phyloP scores from a whole-genome alignment of 345 rosid species.

The Citrus glauca region DNA sequence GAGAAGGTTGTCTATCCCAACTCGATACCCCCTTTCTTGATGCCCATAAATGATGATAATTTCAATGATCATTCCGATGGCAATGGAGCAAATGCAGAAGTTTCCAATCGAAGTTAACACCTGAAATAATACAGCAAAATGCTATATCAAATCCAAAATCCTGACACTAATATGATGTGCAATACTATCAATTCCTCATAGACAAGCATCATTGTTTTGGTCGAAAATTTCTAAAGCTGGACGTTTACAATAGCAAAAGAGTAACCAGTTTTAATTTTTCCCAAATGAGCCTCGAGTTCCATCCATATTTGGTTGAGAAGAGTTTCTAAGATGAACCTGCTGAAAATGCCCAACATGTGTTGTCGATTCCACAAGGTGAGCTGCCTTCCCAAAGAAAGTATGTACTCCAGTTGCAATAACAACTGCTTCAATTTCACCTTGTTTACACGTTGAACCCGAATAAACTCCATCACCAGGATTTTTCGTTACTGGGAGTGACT shows the following conservation, averaged over 20 bases:
- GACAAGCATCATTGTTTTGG: not conserved
- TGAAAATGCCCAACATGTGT: conserved; percentile 89
- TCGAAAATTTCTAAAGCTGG: not conserved
- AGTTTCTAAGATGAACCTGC: conserved; percentile 40
- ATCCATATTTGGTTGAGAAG: not conserved
- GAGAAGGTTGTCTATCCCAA: conserved; percentile 72
- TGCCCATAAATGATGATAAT: conserved; percentile 49
- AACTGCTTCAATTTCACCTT: conserved; percentile 92
- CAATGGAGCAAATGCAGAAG: conserved; percentile 94
- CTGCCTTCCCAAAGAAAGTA: conserved; percentile 93
- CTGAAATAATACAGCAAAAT: conserved; percentile 30
- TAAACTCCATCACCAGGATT: conserved; percentile 69
- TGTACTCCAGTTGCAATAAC: conserved; percentile 89
- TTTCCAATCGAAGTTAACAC: conserved; percentile 86
- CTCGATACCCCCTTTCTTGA: conserved; percentile 56
- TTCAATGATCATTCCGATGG: conserved; percentile 73
- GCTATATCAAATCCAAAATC: not conserved
- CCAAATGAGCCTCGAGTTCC: not conserved
- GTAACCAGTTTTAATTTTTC: not conserved
- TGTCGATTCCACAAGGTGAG: conserved; percentile 89
- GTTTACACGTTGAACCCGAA: conserved; percentile 90
- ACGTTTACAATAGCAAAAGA: not conserved
- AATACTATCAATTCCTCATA: not conserved
- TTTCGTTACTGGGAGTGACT: conserved; percentile 82
- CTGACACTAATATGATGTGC: not conserved